These are phyloP conservation scores for Tylopilus balloui DNA, from an alignment of 768 basidiomycete species.

Conservation along the genomic window DNA sequence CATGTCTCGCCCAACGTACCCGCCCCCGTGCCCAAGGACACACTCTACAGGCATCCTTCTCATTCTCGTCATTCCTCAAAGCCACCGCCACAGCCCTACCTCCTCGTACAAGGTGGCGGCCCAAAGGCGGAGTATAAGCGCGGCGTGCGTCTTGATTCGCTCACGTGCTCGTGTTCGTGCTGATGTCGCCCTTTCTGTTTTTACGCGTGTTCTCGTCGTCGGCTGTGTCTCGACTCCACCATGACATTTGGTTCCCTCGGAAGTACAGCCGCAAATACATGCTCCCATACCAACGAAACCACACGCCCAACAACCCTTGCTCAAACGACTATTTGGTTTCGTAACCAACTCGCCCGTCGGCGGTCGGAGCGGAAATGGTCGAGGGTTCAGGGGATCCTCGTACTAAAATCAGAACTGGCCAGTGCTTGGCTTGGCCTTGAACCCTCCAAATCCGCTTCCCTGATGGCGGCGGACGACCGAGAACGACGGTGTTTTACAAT, in stretches of 20 bases:
- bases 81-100: slow-evolving; percentile 23
- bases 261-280: slow-evolving; percentile 25
- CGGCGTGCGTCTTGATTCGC: slow-evolving; percentile 23
- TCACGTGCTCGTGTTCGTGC: slow-evolving; percentile 12
- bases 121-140: slow-evolving; percentile 31
- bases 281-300: slow-evolving; percentile 28
- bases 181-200: slow-evolving; percentile 12
- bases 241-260: slow-evolving; percentile 3
- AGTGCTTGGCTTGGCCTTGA: not conserved
- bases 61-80: slow-evolving; percentile 24
- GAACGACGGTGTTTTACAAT: slow-evolving; percentile 5
- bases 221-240: not conserved
- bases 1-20: slow-evolving; percentile 7
- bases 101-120: slow-evolving; percentile 24
- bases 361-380: slow-evolving; percentile 23
- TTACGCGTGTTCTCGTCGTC: not conserved
- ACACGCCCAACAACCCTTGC: slow-evolving; percentile 25
- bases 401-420: slow-evolving; percentile 16
- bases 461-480: not conserved
- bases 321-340: slow-evolving; percentile 31
- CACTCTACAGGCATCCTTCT: slow-evolving; percentile 16
- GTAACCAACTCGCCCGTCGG: slow-evolving; percentile 21
- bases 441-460: not conserved
- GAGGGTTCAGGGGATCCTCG: slow-evolving; percentile 22
- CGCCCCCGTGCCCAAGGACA: slow-evolving; percentile 14